Conservation (phyloP, 495 filamentous ascomycete genomes). For the Talaromyces liani region DNA sequence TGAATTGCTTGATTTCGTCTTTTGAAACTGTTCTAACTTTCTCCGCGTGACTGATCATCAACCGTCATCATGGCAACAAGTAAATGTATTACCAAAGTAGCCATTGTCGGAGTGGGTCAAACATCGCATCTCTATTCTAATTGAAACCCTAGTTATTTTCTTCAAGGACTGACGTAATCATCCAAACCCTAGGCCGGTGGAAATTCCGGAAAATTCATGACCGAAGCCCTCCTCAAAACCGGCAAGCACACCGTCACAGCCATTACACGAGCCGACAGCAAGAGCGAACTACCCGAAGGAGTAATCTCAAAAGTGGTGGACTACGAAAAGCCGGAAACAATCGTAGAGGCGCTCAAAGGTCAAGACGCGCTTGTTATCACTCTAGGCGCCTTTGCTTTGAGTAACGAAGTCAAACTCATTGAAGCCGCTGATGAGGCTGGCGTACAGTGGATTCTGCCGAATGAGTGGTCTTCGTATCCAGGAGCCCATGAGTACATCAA, state of each 20-base stretch:
- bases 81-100: conserved; percentile 30
- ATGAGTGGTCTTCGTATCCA: conserved; percentile 42
- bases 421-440: conserved; percentile 54
- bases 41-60: background rate
- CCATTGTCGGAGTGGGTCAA: conserved; percentile 39
- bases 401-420: conserved; percentile 41
- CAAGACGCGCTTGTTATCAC: conserved; percentile 57
- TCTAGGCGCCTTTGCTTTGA: conserved; percentile 28
- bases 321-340: conserved; percentile 35
- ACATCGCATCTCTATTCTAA: background rate
- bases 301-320: conserved; percentile 33
- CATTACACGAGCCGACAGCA: conserved; percentile 38
- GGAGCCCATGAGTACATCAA: conserved; percentile 24
- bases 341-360: conserved; percentile 40
- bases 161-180: no score
- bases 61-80: background rate
- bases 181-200: conserved; percentile 34
- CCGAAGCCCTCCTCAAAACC: conserved; percentile 36
- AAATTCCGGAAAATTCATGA: conserved; percentile 45
- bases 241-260: conserved; percentile 47
- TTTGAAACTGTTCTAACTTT: background rate
- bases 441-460: conserved; percentile 56
- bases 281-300: conserved; percentile 31
- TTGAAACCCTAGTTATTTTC: no score
- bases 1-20: background rate